These are phyloP conservation scores for Filobasidium wieringae DNA, from an alignment of 768 basidiomycete genomes.

Conservation along the genomic window DNA sequence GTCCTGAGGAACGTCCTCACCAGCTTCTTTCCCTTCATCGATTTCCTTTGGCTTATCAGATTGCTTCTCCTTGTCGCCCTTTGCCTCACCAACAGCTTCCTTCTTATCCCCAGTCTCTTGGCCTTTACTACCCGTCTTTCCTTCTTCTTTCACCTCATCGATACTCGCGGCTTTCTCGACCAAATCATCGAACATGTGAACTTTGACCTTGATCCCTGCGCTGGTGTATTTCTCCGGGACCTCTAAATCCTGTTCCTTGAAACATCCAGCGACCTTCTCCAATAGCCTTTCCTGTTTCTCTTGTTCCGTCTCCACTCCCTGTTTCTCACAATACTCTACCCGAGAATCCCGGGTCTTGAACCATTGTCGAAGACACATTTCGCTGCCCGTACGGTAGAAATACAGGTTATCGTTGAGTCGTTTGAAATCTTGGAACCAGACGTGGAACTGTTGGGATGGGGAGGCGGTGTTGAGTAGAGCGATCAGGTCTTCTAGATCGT, in stretches of 20 bases:
- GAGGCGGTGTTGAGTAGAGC: neutral
- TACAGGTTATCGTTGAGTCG: neutral
- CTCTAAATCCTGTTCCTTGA: neutral
- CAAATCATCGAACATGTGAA: too few relatives aligned
- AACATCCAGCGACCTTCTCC: neutral
- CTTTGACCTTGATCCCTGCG: too few relatives aligned
- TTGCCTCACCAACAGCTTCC: too few relatives aligned
- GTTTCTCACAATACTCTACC: neutral
- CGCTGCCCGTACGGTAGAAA: neutral
- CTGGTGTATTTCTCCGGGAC: neutral
- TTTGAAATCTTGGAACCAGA: conserved; percentile 2
- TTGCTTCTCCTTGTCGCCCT: too few relatives aligned
- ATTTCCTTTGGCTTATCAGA: too few relatives aligned
- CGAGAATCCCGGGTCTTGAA: neutral
- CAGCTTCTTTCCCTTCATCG: too few relatives aligned
- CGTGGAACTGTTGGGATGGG: neutral
- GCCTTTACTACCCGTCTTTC: too few relatives aligned
- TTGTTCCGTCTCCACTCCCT: neutral
- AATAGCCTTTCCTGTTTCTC: neutral
- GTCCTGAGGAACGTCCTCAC: too few relatives aligned
- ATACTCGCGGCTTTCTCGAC: too few relatives aligned
- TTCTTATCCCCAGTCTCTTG: too few relatives aligned
- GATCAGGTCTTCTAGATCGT: conserved; percentile 1
- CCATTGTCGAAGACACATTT: neutral
- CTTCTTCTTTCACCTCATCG: too few relatives aligned